phyloP scores from a whole-genome alignment of 1,284 basidiomycete species.

The Anthracocystis panici-leucophaei region DNA sequence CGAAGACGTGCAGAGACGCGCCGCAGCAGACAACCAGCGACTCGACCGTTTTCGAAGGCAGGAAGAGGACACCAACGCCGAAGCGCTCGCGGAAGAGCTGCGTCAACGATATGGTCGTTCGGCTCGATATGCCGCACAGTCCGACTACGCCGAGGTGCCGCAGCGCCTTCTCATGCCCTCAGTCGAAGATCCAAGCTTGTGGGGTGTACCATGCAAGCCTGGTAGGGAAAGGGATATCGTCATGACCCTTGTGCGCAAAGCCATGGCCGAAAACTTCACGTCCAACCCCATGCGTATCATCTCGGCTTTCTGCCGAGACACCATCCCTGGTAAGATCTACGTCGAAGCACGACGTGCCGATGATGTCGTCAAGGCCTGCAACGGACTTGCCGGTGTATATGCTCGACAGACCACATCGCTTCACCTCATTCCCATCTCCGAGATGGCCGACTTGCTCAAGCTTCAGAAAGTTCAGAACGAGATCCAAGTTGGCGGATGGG shows the following conservation, averaged over 20 bases:
- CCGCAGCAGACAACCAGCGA: constrained; percentile 78
- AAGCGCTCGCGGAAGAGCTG: constrained; percentile 86
- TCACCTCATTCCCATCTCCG: constrained; percentile 91
- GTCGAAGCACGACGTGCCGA: constrained; percentile 90
- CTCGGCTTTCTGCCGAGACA: constrained; percentile 95
- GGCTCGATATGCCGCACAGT: constrained; percentile 69
- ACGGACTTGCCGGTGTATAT: constrained; percentile 92
- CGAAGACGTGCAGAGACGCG: constrained; percentile 74
- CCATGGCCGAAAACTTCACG: constrained; percentile 73
- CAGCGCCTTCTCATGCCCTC: constrained; percentile 96
- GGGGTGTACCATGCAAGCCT: constrained; percentile 94
- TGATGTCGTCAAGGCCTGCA: constrained; percentile 85
- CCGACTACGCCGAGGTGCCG: constrained; percentile 81
- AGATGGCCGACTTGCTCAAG: constrained; percentile 96
- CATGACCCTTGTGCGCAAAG: constrained; percentile 93
- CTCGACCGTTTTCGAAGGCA: constrained; percentile 82
- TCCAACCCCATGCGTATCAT: constrained; percentile 84
- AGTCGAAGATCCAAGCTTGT: constrained; percentile 93
- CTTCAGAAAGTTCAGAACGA: constrained; percentile 94
- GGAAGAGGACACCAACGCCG: constrained; percentile 84
- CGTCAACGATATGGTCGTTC: constrained; percentile 80
- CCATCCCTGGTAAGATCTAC: constrained; percentile 93
- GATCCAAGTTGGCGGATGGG: constrained; percentile 90
- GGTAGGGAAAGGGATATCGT: constrained; percentile 93
- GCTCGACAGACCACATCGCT: constrained; percentile 75